phyloP scores from a whole-genome alignment of 352 stramenopile genomes.

The Phytophthora multivora region DNA sequence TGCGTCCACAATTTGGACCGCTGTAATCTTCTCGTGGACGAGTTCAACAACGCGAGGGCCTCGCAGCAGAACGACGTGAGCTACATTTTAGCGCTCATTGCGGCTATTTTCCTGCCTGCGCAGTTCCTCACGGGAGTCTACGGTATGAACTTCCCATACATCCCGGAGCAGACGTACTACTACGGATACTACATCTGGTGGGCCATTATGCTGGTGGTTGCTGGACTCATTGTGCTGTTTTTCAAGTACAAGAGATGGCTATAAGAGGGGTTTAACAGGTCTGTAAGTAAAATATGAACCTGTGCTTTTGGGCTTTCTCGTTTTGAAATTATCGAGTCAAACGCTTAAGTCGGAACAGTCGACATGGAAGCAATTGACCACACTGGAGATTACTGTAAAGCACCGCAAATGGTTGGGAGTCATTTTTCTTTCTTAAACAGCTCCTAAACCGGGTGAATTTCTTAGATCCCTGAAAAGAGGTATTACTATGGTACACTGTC shows the following conservation, averaged over 20 bases:
- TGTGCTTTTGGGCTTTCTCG: too few species aligned
- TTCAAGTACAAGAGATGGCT: conserved; percentile 73
- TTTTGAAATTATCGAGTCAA: too few species aligned
- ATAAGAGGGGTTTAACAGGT: not conserved
- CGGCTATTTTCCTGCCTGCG: conserved; percentile 75
- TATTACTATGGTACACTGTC: too few species aligned
- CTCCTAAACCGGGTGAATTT: too few species aligned
- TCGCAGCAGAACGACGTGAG: conserved; percentile 73
- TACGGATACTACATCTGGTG: conserved; percentile 85
- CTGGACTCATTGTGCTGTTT: conserved; percentile 40
- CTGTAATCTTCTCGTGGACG: conserved; percentile 63
- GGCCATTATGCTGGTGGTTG: conserved; percentile 52
- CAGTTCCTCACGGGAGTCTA: conserved; percentile 87
- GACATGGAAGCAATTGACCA: too few species aligned
- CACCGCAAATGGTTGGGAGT: too few species aligned
- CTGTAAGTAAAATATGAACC: too few species aligned
- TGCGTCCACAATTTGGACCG: conserved; percentile 73
- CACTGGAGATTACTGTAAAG: too few species aligned
- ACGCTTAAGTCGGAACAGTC: too few species aligned
- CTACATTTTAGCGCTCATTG: conserved; percentile 75
- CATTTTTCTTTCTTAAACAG: too few species aligned
- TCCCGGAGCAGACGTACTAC: conserved; percentile 68
- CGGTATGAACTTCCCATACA: conserved; percentile 89
- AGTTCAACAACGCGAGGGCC: conserved; percentile 63
- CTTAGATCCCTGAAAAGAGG: too few species aligned